A percentile compares a stretch with the other conserved stretches of the same genome.
Conservation (phyloP, 805 yeast genomes). For the Metschnikowia baotianmanensis region DNA sequence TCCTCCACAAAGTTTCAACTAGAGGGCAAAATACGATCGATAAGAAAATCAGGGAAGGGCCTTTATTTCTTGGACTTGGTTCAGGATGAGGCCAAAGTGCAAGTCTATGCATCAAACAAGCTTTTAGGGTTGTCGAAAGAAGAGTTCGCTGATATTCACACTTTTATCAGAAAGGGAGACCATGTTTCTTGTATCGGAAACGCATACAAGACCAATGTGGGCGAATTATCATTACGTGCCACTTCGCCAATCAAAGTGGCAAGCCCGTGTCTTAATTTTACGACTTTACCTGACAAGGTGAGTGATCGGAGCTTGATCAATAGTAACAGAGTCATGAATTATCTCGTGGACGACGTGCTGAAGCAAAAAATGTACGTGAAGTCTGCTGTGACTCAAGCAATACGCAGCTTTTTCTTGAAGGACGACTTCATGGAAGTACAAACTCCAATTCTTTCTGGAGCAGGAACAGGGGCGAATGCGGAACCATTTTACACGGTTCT, state of each 20-base stretch:
- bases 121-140: constrained; percentile 41
- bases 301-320: constrained; percentile 55
- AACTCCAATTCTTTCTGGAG: constrained; percentile 78
- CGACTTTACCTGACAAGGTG: constrained; percentile 57
- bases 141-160: constrained; percentile 40
- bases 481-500: constrained; percentile 69
- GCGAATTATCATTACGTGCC: constrained; percentile 72
- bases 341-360: constrained; percentile 56
- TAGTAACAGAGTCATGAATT: constrained; percentile 70
- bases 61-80: constrained; percentile 65
- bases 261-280: constrained; percentile 56
- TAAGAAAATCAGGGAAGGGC: constrained; percentile 67
- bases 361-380: constrained; percentile 49
- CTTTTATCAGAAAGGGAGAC: constrained; percentile 67
- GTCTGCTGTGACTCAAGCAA: constrained; percentile 49
- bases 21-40: constrained; percentile 57
- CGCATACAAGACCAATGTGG: constrained; percentile 74
- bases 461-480: constrained; percentile 89
- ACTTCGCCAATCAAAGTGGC: constrained; percentile 48
- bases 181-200: constrained; percentile 60
- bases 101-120: constrained; percentile 58
- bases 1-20: constrained; percentile 12
- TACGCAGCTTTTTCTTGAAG: constrained; percentile 56
- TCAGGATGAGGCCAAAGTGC: constrained; percentile 60
- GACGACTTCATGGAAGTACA: constrained; percentile 74